A percentile compares a stretch with the other conserved stretches of the same genome.
Conservation (phyloP, 139 green algal species). For the Chara braunii region DNA sequence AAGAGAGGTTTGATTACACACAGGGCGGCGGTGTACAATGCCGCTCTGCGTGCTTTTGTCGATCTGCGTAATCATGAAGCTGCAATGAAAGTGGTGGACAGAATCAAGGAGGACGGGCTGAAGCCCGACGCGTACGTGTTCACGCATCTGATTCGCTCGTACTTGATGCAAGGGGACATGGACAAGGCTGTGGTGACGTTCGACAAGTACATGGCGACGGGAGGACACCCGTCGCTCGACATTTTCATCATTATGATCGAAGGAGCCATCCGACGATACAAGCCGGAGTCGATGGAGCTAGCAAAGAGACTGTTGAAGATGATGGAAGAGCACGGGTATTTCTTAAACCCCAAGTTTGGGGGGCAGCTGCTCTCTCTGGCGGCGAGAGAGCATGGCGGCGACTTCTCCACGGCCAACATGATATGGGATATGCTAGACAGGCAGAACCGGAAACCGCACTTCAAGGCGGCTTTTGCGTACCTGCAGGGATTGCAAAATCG, state of each 20-base stretch:
- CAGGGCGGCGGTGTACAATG: slow-evolving; percentile 4
- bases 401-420: slow-evolving; percentile 7
- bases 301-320: slow-evolving; percentile 12
- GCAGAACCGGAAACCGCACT: not conserved
- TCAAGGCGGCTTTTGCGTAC: not conserved
- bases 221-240: not conserved
- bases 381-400: not conserved
- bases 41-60: slow-evolving; percentile 9
- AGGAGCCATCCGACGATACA: slow-evolving; percentile 2
- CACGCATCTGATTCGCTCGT: not conserved
- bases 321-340: slow-evolving; percentile 9
- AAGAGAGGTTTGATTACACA: too few relatives aligned
- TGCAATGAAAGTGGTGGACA: not conserved
- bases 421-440: slow-evolving; percentile 3
- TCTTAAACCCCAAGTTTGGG: slow-evolving; percentile 2
- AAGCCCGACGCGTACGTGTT: not conserved
- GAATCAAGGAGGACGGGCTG: not conserved
- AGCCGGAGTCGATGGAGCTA: not conserved
- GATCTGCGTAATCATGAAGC: slow-evolving; percentile 11
- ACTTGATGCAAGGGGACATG: not conserved
- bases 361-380: slow-evolving; percentile 8
- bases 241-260: slow-evolving; percentile 9
- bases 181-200: not conserved
- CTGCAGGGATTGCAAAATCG: not conserved
- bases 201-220: not conserved